phyloP scores from a whole-genome alignment of 2,329 filamentous ascomycete species.

The Fusarium robinianum region DNA sequence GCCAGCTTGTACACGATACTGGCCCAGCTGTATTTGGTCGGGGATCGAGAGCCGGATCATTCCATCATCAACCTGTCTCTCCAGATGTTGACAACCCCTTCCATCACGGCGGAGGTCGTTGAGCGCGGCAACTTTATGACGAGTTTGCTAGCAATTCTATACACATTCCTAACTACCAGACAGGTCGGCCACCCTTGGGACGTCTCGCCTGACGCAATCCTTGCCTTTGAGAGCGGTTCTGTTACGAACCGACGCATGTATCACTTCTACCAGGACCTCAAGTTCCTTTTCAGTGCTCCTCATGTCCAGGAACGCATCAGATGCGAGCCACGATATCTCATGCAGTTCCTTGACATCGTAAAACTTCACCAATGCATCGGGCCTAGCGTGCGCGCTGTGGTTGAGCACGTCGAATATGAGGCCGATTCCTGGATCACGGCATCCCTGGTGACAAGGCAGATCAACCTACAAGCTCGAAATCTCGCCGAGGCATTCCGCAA shows the following conservation, averaged over 20 bases:
- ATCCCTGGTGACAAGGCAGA: constrained; percentile 89
- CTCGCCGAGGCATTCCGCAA: constrained; percentile 85
- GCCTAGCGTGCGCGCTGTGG: constrained; percentile 85
- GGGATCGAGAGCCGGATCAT: constrained; percentile 94
- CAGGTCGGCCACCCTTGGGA: constrained; percentile 95
- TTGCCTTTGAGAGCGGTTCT: constrained; percentile 92
- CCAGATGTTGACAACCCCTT: constrained; percentile 95
- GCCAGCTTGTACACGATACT: constrained; percentile 92
- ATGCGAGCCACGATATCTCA: constrained; percentile 80
- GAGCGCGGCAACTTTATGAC: constrained; percentile 95
- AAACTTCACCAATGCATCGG: constrained; percentile 98
- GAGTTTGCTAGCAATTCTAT: constrained; percentile 92
- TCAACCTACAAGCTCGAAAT: constrained; percentile 88
- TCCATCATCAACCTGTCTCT: constrained; percentile 97
- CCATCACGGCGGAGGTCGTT: constrained; percentile 94
- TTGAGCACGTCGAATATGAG: constrained; percentile 97
- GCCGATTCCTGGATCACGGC: constrained; percentile 98
- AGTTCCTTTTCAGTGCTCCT: constrained; percentile 85
- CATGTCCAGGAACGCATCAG: constrained; percentile 87
- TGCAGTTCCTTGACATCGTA: constrained; percentile 94
- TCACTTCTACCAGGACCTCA: constrained; percentile 94
- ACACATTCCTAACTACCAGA: constrained; percentile 93
- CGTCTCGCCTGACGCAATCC: constrained; percentile 80
- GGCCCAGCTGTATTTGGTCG: constrained; percentile 92
- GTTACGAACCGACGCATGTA: constrained; percentile 96